Evolutionary conservation across 768 basidiomycete species (phyloP), one percentile per base, ranked within the genome.

Genomic region (Rhodocollybia butyracea): DNA sequence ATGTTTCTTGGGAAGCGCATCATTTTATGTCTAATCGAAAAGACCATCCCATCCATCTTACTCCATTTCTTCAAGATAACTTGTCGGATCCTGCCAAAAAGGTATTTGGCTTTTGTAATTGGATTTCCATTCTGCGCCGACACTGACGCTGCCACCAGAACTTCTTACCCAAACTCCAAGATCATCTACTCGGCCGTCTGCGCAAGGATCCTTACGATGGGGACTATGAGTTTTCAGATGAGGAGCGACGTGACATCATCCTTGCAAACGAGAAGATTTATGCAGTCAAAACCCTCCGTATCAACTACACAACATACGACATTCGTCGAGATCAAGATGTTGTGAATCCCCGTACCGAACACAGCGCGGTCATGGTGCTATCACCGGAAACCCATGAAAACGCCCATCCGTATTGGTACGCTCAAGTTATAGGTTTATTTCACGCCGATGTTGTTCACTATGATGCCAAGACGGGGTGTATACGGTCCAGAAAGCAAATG

Each of bases 261-360:
- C 54, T 69, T 41, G 26, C 40, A 2, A 68, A 68, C 57, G 29
- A 68, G 13, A 50, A 31, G 30, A 11, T 50, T 8, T 50, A 50
- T 46, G 15, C 43, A 8, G 43, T 46, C 8, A 46, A 46, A 22
- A 46, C 43, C 26, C 10, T 46, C 7, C 43, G 43, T 5, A 46
- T 46, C 43, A 46, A 46, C 17, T 46, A 46, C 26, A 46, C 43
- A 30, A 46, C 43, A 7, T 46, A 46, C 21, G 43, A 75, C 59
- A 46, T 72, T 21, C 65, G 64, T 4, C 63, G 67, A 1, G 57
- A 59, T 8, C 71, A 74, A 56, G 73, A 77, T 48, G 36, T 57
- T 0, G 57, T 75, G 36, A 70, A 72, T 31, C 60, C 65, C 3
- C 17, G 51, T 0, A 54, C 53, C 43, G 65, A 59, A 0, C 64